Evolutionary conservation across 805 yeast genomes (phyloP).

Genomic region (Sungouiozyma ichnusensis): DNA sequence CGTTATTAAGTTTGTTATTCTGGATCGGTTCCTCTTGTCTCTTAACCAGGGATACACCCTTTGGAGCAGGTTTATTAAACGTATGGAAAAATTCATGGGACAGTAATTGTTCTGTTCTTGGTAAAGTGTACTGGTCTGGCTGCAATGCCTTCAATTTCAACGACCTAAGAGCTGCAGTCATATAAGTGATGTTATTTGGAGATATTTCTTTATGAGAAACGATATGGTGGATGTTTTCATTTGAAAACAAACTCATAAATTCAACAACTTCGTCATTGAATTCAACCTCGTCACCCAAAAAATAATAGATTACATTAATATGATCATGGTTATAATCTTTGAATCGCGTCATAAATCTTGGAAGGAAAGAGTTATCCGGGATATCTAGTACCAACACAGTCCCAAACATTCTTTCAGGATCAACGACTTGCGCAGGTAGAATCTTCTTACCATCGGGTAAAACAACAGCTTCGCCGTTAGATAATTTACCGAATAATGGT

Average conservation of each 20-base stretch:
- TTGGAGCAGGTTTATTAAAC: conserved; percentile 24
- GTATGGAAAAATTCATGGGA: conserved; percentile 26
- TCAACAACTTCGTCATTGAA: conserved; percentile 33
- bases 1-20: conserved; percentile 5
- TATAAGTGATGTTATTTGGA: conserved; percentile 51
- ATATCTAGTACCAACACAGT: conserved; percentile 64
- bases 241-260: conserved; percentile 45
- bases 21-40: conserved; percentile 12
- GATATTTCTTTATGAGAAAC: conserved; percentile 63
- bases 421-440: conserved; percentile 63
- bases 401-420: conserved; percentile 44
- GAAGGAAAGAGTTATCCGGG: conserved; percentile 43
- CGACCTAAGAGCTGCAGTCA: conserved; percentile 41
- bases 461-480: conserved; percentile 48
- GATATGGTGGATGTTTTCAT: conserved; percentile 40
- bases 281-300: conserved; percentile 54
- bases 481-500: conserved; percentile 43
- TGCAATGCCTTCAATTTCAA: conserved; percentile 50
- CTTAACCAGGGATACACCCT: conserved; percentile 17
- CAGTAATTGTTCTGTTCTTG: conserved; percentile 22
- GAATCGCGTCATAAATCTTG: conserved; percentile 25
- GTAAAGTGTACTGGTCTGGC: conserved; percentile 32
- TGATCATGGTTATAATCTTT: conserved; percentile 14
- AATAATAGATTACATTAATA: conserved; percentile 57
- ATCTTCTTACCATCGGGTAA: conserved; percentile 50